A percentile compares a stretch with the other conserved stretches of the same genome.
phyloP scores from a whole-genome alignment of 2,329 filamentous ascomycete species.

The Verticillium nonalfalfae region DNA sequence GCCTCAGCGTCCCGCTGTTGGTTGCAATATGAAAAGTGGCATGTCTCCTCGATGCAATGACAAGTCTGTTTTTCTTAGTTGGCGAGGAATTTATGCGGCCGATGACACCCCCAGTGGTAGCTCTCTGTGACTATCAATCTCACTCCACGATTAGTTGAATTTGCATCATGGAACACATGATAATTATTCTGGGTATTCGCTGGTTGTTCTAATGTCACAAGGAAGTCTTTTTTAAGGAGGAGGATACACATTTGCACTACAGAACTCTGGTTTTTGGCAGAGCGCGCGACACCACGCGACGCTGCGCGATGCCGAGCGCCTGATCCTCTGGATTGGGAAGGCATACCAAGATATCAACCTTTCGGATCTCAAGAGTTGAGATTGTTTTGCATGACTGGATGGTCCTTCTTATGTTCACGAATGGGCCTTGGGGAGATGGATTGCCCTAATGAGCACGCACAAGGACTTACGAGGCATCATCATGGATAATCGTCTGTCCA shows the following conservation, averaged over 20 bases:
- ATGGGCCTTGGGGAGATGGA: background rate
- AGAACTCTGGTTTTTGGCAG: background rate
- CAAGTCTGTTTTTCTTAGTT: too few species aligned
- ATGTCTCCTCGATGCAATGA: too few species aligned
- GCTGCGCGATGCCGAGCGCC: background rate
- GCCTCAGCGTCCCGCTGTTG: too few species aligned
- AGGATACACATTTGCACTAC: background rate
- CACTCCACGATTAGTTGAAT: too few species aligned
- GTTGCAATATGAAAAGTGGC: too few species aligned
- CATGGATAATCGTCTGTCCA: too few species aligned
- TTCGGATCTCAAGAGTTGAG: background rate
- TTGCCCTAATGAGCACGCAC: background rate
- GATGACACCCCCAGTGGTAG: too few species aligned
- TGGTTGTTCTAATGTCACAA: background rate
- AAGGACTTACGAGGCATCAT: background rate
- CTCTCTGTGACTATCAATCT: too few species aligned
- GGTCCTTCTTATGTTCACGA: background rate
- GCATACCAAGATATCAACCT: background rate
- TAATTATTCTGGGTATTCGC: too few species aligned
- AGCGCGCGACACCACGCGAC: background rate
- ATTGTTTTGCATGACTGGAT: background rate
- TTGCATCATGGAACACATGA: too few species aligned
- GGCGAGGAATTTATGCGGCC: too few species aligned
- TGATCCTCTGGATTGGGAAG: background rate
- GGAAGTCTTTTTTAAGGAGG: background rate